Evolutionary conservation across 208 protist genomes (phyloP), one percentile per base, ranked within the genome.

Genomic region (Leishmania guyanensis): DNA sequence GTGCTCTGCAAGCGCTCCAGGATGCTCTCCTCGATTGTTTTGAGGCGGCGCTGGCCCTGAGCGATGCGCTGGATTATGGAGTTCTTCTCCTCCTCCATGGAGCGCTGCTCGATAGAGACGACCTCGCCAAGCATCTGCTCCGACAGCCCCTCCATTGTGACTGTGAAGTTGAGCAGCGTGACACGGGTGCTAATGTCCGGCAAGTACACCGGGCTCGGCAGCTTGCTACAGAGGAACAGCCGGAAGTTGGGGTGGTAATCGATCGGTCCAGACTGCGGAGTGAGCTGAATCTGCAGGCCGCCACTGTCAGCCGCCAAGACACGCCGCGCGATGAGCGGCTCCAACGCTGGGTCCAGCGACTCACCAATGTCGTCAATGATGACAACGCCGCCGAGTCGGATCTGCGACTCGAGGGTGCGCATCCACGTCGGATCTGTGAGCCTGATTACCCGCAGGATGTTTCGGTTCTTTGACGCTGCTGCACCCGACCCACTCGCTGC

Each of bases 131-230:
- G 93, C 85, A 99, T 93, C 83, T 99, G 98, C 64, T 99, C 98
- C 85, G 98, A 90, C 72, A 99, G 90, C 9, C 98, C 98, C 68
- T 98, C 95, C 17, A 93, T 88, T 36, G 98, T 99, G n/a, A 99
- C 97, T 65, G 98, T 99, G 91, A 99, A 99, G 92, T 99, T 99
- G 69, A 99, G 88, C 71, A 99, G 82, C 43, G 96, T 97, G 14
- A 99, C 93, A 78, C 98, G 98, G 36, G 98, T 98, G 88, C 95
- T 98, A 60, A 99, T 94, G 80, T 99, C 98, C 12, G 98, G 98
- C 54, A 98, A 83, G 84, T 99, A 99, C 75, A 97, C 90, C 68
- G 98, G 98, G 88, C 99, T 99, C 36, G 96, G 89, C 75, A 99
- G 87, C 89, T 98, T 98, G 8, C 98, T 99, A 81, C 97, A 99